Evolutionary conservation across 2,329 filamentous ascomycete species (phyloP), one percentile per base, ranked within the genome.

Genomic region (Fusarium mexicanum): DNA sequence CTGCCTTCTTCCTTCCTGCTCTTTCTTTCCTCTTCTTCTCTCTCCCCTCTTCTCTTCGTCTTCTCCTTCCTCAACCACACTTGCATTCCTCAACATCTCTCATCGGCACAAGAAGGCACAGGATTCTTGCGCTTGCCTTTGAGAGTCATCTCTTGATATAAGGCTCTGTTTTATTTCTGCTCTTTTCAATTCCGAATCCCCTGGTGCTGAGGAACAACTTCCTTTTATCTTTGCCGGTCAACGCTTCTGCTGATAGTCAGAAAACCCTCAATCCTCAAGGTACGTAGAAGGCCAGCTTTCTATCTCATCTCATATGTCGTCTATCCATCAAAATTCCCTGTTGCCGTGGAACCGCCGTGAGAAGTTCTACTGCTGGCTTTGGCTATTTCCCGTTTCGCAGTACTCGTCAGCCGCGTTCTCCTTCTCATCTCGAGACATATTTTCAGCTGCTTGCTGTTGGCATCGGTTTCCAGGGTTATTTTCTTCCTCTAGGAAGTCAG

Each of bases 21-120:
- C 20, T 55, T 24, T 18, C 44, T 48, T n/a, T 24, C 35, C 9
- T 11, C 9, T 24, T 43, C 31, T 18, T 17, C 38, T 38, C 50
- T 13, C 13, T 22, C 22, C 31, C 50, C 26, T 24, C 29, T 22
- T 38, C 20, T 50, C 20, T 35, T 29, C 31, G n/a, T 37, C 41
- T 26, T 35, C 29, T 48, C 29, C 29, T 41, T 17, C 35, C 33
- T 59, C 41, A 70, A 61, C 48, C 65, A 38, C 65, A 37, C 46
- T 50, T 66, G 48, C 44, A 48, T 71, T 62, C 60, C 53, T 67
- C 40, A 48, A 60, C 61, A 48, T 33, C 29, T 40, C 54, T 47
- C 41, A 38, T 54, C 22, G 38, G 33, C 47, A 43, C 31, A 40
- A 51, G 41, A 38, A 38, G 24, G 47, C 43, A 58, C 35, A 50